Conservation (phyloP, 192 early-diverging fungal species). For the Backusella parvicylindrica region DNA sequence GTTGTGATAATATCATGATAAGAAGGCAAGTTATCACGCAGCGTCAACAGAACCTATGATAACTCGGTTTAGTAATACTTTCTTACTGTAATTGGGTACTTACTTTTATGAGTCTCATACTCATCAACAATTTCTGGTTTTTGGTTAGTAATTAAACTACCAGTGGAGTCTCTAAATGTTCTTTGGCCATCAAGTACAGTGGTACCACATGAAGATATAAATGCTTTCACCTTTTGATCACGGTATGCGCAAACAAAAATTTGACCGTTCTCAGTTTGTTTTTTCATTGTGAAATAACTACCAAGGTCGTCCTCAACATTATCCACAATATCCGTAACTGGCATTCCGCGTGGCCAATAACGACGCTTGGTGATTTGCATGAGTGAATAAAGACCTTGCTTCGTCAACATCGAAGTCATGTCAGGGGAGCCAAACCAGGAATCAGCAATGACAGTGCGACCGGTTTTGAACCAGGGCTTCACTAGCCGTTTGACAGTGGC, state of each 20-base stretch:
- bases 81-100: not conserved
- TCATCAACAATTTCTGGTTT: no score
- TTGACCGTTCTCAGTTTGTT: not conserved
- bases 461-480: not conserved
- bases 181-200: no score
- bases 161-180: no score
- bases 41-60: not conserved
- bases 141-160: no score
- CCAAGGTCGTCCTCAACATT: not conserved
- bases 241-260: not conserved
- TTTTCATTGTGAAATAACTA: not conserved
- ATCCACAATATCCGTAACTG: not conserved
- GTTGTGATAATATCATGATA: not conserved
- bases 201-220: no score
- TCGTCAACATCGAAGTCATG: not conserved
- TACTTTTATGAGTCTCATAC: no score
- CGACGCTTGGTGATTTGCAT: not conserved
- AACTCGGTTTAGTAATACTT: not conserved
- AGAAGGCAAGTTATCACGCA: not conserved
- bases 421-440: not conserved
- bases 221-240: not conserved
- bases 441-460: not conserved
- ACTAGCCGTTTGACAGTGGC: constrained; percentile 1
- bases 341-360: not conserved
- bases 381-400: not conserved